Evolutionary conservation across 768 basidiomycete genomes (phyloP).

Genomic region (Hypsizygus marmoreus): DNA sequence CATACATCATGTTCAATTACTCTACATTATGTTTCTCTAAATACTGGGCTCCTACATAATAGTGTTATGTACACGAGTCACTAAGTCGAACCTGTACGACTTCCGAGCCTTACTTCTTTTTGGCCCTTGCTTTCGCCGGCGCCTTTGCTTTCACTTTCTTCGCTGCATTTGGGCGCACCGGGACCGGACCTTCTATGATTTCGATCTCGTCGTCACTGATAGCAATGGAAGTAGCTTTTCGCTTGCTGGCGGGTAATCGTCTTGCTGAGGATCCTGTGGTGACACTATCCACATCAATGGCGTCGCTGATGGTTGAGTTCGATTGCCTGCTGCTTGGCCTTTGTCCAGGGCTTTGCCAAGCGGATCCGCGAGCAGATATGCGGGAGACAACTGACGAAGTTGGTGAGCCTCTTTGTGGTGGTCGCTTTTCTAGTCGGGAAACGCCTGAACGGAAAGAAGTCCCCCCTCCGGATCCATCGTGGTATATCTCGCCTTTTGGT

Average conservation of each 20-base stretch:
- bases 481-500: constrained; percentile 22
- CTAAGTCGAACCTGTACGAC: neutral
- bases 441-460: constrained; percentile 12
- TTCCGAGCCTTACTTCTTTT: constrained; percentile 36
- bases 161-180: constrained; percentile 18
- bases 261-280: constrained; percentile 26
- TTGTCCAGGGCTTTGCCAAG: constrained; percentile 54
- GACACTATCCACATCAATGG: constrained; percentile 44
- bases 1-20: too few species aligned
- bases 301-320: constrained; percentile 44
- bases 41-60: too few species aligned
- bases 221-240: constrained; percentile 42
- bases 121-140: constrained; percentile 39
- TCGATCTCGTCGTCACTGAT: constrained; percentile 59
- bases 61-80: neutral
- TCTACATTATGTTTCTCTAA: too few species aligned
- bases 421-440: constrained; percentile 22
- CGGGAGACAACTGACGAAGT: constrained; percentile 45
- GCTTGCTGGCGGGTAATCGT: constrained; percentile 40
- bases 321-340: constrained; percentile 40
- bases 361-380: constrained; percentile 49
- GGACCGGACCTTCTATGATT: constrained; percentile 48
- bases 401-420: constrained; percentile 38
- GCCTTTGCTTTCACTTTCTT: constrained; percentile 40
- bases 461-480: constrained; percentile 20